A percentile compares a stretch with the other conserved stretches of the same genome.
phyloP scores from a whole-genome alignment of 169 alveolate species.

The Cryptosporidium viatorum region DNA sequence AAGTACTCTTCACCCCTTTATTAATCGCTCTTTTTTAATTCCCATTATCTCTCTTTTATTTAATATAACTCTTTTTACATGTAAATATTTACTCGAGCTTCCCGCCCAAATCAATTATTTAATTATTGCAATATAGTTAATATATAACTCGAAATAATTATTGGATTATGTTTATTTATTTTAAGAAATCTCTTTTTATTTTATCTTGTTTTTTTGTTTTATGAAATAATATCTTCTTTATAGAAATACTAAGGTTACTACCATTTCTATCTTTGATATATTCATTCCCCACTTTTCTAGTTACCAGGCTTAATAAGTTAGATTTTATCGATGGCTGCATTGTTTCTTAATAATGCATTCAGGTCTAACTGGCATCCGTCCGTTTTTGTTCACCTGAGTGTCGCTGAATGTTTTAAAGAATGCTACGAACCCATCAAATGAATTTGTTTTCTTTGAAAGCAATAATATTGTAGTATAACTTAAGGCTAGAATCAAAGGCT shows the following conservation, averaged over 20 bases:
- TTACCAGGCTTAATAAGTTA: too few species aligned
- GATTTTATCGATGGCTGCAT: too few species aligned
- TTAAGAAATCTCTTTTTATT: neutral
- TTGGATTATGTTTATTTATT: neutral
- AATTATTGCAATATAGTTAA: neutral
- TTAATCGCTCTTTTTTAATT: slow-evolving; percentile 11
- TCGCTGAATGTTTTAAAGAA: slow-evolving; percentile 10
- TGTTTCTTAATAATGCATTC: slow-evolving; percentile 21
- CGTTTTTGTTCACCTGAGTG: slow-evolving; percentile 8
- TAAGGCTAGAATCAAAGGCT: slow-evolving; percentile 35
- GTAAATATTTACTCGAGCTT: neutral
- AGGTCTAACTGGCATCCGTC: slow-evolving; percentile 62
- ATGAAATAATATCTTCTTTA: too few species aligned
- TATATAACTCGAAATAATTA: neutral
- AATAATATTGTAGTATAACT: neutral
- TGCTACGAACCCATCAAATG: slow-evolving; percentile 54
- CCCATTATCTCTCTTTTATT: slow-evolving; percentile 6
- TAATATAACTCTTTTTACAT: slow-evolving; percentile 4
- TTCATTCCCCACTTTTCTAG: too few species aligned
- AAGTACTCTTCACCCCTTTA: neutral
- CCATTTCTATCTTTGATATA: too few species aligned
- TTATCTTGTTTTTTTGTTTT: too few species aligned
- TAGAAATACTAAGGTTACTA: too few species aligned
- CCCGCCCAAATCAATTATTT: neutral
- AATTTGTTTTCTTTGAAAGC: neutral